Conservation (phyloP, 768 basidiomycete genomes). For the Glaciozyma martinii region DNA sequence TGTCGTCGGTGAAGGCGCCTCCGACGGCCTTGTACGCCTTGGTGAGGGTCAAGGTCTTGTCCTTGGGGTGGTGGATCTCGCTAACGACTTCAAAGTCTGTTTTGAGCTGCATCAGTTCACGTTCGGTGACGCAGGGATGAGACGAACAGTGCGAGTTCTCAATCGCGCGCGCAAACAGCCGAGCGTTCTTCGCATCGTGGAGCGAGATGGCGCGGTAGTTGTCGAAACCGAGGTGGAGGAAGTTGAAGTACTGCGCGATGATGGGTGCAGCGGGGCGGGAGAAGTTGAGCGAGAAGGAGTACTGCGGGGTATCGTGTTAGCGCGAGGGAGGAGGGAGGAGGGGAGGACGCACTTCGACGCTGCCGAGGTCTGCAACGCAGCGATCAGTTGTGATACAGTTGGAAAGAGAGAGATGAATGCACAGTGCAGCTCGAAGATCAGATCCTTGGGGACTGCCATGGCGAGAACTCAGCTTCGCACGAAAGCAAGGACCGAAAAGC, state of each 20-base stretch:
- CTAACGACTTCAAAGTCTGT: constrained; percentile 38
- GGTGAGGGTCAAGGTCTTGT: constrained; percentile 30
- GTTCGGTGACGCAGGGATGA: neutral
- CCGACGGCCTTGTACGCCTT: constrained; percentile 41
- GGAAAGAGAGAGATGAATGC: too few species aligned
- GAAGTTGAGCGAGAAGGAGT: constrained; percentile 54
- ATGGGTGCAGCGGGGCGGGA: constrained; percentile 29
- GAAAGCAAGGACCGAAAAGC: neutral
- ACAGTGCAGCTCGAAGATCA: constrained; percentile 50
- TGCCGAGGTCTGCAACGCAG: neutral
- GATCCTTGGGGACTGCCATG: constrained; percentile 52
- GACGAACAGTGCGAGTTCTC: constrained; percentile 47
- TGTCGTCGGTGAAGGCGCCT: constrained; percentile 46
- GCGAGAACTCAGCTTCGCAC: neutral
- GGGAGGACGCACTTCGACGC: neutral
- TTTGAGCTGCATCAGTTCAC: neutral
- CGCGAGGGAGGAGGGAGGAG: neutral
- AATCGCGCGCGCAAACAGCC: constrained; percentile 57
- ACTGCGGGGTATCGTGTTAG: constrained; percentile 47
- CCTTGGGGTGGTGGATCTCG: constrained; percentile 48
- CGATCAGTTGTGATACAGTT: too few species aligned
- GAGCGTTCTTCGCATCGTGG: constrained; percentile 52
- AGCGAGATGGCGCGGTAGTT: constrained; percentile 46
- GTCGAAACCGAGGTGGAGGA: constrained; percentile 10
- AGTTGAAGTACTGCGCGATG: constrained; percentile 31